A percentile compares a stretch with the other conserved stretches of the same genome.
Conservation (phyloP, 164 flowering plant species). For the Vitis cinerea region DNA sequence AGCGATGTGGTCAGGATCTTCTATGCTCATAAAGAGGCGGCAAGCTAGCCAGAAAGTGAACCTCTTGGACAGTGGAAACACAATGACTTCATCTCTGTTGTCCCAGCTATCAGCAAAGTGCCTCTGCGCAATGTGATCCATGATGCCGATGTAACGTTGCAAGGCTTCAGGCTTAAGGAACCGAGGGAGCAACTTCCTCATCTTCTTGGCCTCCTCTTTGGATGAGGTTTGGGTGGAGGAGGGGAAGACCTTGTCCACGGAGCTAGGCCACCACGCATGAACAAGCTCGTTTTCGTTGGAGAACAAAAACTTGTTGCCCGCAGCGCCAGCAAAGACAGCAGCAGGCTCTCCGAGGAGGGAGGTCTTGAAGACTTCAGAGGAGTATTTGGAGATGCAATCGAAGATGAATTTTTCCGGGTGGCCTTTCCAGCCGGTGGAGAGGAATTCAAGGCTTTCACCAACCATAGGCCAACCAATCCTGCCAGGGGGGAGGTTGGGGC, state of each 20-base stretch:
- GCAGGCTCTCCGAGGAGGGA: slow-evolving; percentile 7
- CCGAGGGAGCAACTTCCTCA: slow-evolving; percentile 10
- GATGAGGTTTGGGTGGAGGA: slow-evolving; percentile 6
- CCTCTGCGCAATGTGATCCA: slow-evolving; percentile 11
- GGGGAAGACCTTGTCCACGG: slow-evolving; percentile 9
- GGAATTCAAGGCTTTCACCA: slow-evolving; percentile 13
- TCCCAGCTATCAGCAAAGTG: slow-evolving; percentile 5
- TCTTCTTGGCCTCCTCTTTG: slow-evolving; percentile 10
- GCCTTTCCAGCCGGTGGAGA: slow-evolving; percentile 3
- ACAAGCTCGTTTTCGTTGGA: slow-evolving; percentile 27
- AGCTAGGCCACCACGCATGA: slow-evolving; percentile 26
- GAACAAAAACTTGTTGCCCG: slow-evolving; percentile 30
- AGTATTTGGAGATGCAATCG: slow-evolving; percentile 10
- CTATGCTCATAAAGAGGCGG: slow-evolving; percentile 6
- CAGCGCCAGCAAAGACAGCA: slow-evolving; percentile 18
- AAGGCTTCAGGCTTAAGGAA: slow-evolving; percentile 8
- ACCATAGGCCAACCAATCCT: slow-evolving; percentile 4
- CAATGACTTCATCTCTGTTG: neutral
- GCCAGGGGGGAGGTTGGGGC: slow-evolving; percentile 14
- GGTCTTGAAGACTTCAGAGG: slow-evolving; percentile 15
- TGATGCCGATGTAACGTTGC: slow-evolving; percentile 2
- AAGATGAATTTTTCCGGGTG: slow-evolving; percentile 15
- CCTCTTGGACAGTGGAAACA: slow-evolving; percentile 3
- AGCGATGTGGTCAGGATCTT: neutral
- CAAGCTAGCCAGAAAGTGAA: slow-evolving; percentile 11